Conservation (phyloP, 208 protist species). For the Trypanosoma congolense region DNA sequence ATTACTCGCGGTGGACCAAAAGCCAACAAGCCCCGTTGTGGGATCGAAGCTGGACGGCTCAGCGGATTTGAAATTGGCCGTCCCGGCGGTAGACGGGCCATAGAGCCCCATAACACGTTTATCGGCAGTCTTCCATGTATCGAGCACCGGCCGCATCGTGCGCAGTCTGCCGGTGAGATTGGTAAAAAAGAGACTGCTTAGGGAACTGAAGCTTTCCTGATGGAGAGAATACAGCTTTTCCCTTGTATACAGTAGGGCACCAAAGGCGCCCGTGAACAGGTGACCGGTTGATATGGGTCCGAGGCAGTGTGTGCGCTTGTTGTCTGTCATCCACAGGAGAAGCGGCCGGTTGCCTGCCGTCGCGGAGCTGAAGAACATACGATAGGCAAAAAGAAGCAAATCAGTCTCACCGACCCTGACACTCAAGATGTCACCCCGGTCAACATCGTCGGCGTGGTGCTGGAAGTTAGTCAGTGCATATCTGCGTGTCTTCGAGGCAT, state of each 20-base stretch:
- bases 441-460: background rate
- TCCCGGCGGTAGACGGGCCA: no score
- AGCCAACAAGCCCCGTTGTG: slow-evolving; percentile 6
- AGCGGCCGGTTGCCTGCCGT: background rate
- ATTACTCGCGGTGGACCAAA: background rate
- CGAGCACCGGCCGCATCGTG: background rate
- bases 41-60: background rate
- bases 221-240: slow-evolving; percentile 1
- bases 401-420: slow-evolving; percentile 1
- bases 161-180: background rate
- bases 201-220: background rate
- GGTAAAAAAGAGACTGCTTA: background rate
- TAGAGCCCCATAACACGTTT: background rate
- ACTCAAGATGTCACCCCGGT: background rate
- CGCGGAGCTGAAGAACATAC: background rate
- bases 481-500: background rate
- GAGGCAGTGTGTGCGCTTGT: slow-evolving; percentile 3
- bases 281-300: slow-evolving; percentile 1
- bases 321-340: slow-evolving; percentile 9
- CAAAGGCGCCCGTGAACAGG: background rate
- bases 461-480: background rate
- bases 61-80: no score
- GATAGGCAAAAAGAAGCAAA: slow-evolving; percentile 9
- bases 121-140: background rate
- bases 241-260: background rate